These are phyloP conservation scores for Calonectria hongkongensis DNA, from an alignment of 2,329 filamentous ascomycete genomes.

Conservation along the genomic window DNA sequence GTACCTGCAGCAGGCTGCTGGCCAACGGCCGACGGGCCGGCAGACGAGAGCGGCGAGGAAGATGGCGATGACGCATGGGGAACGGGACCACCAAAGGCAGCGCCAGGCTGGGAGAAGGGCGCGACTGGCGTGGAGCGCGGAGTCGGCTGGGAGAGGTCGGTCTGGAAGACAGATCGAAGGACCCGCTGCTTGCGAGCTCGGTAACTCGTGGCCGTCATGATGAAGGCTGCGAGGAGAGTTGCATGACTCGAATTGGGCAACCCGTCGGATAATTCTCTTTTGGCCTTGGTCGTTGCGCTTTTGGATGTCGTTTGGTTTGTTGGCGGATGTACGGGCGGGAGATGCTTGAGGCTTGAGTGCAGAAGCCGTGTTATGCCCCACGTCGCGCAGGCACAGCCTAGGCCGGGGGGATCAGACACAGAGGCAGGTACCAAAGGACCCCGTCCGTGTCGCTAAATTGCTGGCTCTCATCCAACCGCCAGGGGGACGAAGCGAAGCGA, in stretches of 20 bases:
- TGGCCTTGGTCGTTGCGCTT: neutral
- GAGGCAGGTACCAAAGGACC: constrained; percentile 25
- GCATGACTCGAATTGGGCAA: constrained; percentile 40
- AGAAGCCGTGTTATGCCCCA: constrained; percentile 28
- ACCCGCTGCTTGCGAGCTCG: constrained; percentile 69
- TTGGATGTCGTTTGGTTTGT: constrained; percentile 34
- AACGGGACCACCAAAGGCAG: constrained; percentile 65
- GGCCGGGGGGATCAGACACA: neutral
- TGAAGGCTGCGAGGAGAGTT: constrained; percentile 47
- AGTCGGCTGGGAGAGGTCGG: constrained; percentile 70
- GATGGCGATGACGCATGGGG: constrained; percentile 52
- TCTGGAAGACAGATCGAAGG: constrained; percentile 74
- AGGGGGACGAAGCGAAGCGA: constrained; percentile 21
- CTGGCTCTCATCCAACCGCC: constrained; percentile 9
- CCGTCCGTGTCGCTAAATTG: constrained; percentile 15
- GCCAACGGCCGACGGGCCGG: constrained; percentile 7
- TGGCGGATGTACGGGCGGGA: constrained; percentile 16
- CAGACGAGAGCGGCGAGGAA: constrained; percentile 30
- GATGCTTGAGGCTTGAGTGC: constrained; percentile 14
- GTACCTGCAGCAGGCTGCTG: constrained; percentile 31
- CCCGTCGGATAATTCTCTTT: constrained; percentile 21
- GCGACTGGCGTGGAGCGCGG: constrained; percentile 60
- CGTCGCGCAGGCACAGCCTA: constrained; percentile 15
- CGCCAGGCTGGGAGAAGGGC: constrained; percentile 63
- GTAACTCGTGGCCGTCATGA: constrained; percentile 66